A percentile compares a stretch with the other conserved stretches of the same genome.
phyloP scores from a whole-genome alignment of 257 asterid species.

The Solanum bulbocastanum region DNA sequence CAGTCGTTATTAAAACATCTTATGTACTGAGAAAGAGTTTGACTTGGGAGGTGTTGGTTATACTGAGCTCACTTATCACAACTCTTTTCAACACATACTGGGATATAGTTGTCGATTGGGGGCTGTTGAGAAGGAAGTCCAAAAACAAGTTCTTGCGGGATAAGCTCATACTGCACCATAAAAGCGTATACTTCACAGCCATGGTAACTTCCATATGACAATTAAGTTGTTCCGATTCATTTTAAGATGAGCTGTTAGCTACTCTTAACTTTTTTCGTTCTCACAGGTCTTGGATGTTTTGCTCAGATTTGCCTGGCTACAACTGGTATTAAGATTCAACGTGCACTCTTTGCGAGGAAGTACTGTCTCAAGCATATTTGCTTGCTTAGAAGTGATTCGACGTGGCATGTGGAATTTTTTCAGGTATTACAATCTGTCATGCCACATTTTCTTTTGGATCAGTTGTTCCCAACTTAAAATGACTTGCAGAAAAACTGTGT shows the following conservation, averaged over 20 bases:
- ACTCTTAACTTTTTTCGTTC: not conserved
- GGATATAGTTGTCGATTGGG: constrained; percentile 87
- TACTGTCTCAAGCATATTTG: constrained; percentile 34
- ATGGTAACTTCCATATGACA: constrained; percentile 30
- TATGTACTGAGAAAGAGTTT: constrained; percentile 36
- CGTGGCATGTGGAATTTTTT: constrained; percentile 93
- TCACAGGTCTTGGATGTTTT: constrained; percentile 59
- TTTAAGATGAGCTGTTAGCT: not conserved
- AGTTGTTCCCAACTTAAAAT: not conserved
- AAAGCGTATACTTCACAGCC: constrained; percentile 50
- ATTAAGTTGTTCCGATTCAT: not conserved
- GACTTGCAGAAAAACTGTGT: not conserved
- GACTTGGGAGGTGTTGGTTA: constrained; percentile 53
- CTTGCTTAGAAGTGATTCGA: constrained; percentile 69
- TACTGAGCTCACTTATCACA: constrained; percentile 50
- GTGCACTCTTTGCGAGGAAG: constrained; percentile 47
- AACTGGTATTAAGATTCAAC: constrained; percentile 40
- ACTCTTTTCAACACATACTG: constrained; percentile 58
- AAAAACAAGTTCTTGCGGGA: constrained; percentile 57
- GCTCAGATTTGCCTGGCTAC: constrained; percentile 84
- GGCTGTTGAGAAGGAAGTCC: constrained; percentile 57
- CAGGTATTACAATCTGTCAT: constrained; percentile 31
- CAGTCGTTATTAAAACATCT: constrained; percentile 62
- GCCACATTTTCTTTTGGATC: not conserved
- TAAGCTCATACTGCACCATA: constrained; percentile 41